phyloP scores from a whole-genome alignment of 192 early-diverging fungal species.

The Obelidium mucronatum region DNA sequence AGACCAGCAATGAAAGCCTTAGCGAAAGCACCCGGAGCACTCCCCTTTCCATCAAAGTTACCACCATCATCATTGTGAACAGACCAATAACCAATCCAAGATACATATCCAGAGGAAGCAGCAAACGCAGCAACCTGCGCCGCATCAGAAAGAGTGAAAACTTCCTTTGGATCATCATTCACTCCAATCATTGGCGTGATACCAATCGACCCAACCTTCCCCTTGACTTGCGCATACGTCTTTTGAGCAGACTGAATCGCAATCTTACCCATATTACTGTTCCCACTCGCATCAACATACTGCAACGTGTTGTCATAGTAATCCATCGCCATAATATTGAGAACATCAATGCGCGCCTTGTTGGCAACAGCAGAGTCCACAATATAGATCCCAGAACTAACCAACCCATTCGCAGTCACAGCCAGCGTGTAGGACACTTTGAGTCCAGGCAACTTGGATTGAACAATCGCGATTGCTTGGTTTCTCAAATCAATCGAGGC shows the following conservation, averaged over 20 bases:
- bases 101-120: constrained; percentile 14
- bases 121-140: constrained; percentile 37
- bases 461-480: constrained; percentile 39
- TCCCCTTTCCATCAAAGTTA: neutral
- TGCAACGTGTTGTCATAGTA: constrained; percentile 40
- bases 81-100: constrained; percentile 15
- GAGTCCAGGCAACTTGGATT: constrained; percentile 36
- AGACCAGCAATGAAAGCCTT: constrained; percentile 11
- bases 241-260: constrained; percentile 41
- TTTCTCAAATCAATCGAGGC: constrained; percentile 43
- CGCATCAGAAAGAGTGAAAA: constrained; percentile 47
- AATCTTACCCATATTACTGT: constrained; percentile 42
- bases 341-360: constrained; percentile 41
- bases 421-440: constrained; percentile 50
- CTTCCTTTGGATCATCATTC: constrained; percentile 48
- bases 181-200: constrained; percentile 57
- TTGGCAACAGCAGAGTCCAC: constrained; percentile 31
- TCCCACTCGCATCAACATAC: constrained; percentile 48
- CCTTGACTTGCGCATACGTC: constrained; percentile 10
- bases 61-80: neutral
- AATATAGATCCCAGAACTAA: constrained; percentile 27
- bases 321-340: constrained; percentile 61
- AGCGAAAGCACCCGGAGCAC: neutral
- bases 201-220: constrained; percentile 31
- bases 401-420: constrained; percentile 39